A percentile compares a stretch with the other conserved stretches of the same genome.
Evolutionary conservation across 495 filamentous ascomycete genomes (phyloP).

Genomic region (Haplographium delicatum): DNA sequence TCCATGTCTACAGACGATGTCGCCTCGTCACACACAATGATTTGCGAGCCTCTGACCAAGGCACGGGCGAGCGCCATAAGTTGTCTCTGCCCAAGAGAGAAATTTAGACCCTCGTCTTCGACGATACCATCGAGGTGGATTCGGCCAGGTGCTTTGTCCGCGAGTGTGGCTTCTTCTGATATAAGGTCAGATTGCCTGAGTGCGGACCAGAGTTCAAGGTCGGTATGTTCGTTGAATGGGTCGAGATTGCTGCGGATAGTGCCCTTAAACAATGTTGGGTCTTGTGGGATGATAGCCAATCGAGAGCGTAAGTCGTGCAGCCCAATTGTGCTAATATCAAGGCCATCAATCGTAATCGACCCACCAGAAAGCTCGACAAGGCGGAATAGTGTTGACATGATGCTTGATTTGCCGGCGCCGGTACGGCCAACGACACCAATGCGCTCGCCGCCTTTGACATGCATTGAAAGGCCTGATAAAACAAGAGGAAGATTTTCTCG

Average conservation of each 20-base stretch:
- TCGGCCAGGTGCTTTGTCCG: constrained; percentile 41
- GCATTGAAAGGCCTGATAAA: constrained; percentile 70
- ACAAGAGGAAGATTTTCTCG: constrained; percentile 77
- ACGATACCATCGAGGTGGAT: constrained; percentile 80
- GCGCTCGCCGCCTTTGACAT: constrained; percentile 76
- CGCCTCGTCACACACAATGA: constrained; percentile 95
- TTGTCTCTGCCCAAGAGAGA: constrained; percentile 92
- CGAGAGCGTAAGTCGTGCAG: constrained; percentile 82
- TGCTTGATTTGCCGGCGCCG: constrained; percentile 88
- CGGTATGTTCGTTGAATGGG: constrained; percentile 82
- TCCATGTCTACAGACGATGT: constrained; percentile 93
- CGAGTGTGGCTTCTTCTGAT: constrained; percentile 32
- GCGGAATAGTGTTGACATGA: constrained; percentile 91
- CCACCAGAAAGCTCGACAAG: constrained; percentile 80
- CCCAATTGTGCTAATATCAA: constrained; percentile 80
- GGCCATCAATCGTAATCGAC: constrained; percentile 83
- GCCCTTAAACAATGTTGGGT: constrained; percentile 90
- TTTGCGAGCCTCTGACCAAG: constrained; percentile 76
- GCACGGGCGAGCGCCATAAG: constrained; percentile 92
- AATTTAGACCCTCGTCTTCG: constrained; percentile 94
- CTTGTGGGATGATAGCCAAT: constrained; percentile 93
- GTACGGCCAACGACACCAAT: constrained; percentile 94
- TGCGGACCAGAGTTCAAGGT: constrained; percentile 83
- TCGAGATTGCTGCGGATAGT: constrained; percentile 89
- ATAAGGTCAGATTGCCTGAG: constrained; percentile 78